phyloP scores from a whole-genome alignment of 768 basidiomycete species.

The Kwoniella dejecticola region DNA sequence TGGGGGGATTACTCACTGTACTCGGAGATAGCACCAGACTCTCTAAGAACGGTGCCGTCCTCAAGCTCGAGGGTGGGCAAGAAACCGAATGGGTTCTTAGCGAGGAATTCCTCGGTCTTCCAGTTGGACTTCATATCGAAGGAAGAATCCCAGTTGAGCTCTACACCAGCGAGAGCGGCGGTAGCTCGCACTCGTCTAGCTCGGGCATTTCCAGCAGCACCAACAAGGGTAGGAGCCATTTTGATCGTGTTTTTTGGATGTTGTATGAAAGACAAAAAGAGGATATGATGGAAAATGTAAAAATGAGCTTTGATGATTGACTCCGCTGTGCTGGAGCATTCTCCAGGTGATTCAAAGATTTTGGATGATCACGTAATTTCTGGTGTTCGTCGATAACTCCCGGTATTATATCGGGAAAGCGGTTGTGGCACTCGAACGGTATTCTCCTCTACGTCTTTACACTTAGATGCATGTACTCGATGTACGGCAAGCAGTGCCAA shows the following conservation, averaged over 20 bases:
- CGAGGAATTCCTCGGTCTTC: conserved; percentile 51
- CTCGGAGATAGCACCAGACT: conserved; percentile 76
- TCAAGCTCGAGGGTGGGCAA: conserved; percentile 75
- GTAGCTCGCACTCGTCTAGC: conserved; percentile 58
- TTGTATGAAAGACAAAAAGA: background rate
- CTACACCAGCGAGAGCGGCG: conserved; percentile 65
- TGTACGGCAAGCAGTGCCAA: no score
- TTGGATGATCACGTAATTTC: no score
- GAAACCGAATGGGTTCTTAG: conserved; percentile 62
- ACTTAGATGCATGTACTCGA: no score
- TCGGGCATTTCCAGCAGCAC: conserved; percentile 46
- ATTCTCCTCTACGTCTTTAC: no score
- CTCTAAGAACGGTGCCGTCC: conserved; percentile 77
- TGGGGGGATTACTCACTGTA: conserved; percentile 86
- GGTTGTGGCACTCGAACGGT: no score
- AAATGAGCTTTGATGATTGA: no score
- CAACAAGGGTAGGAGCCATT: conserved; percentile 6
- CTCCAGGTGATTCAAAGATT: no score
- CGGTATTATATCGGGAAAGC: no score
- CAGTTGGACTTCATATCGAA: conserved; percentile 44
- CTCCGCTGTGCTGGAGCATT: no score
- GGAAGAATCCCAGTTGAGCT: conserved; percentile 71
- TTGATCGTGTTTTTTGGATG: conserved; percentile 1
- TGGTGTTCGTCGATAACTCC: no score
- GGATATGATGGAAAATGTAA: no score